Percentiles rank a stretch among this genome's conserved stretches.
phyloP scores from a whole-genome alignment of 2,329 filamentous ascomycete species.

The Myriosclerotinia duriaeana region DNA sequence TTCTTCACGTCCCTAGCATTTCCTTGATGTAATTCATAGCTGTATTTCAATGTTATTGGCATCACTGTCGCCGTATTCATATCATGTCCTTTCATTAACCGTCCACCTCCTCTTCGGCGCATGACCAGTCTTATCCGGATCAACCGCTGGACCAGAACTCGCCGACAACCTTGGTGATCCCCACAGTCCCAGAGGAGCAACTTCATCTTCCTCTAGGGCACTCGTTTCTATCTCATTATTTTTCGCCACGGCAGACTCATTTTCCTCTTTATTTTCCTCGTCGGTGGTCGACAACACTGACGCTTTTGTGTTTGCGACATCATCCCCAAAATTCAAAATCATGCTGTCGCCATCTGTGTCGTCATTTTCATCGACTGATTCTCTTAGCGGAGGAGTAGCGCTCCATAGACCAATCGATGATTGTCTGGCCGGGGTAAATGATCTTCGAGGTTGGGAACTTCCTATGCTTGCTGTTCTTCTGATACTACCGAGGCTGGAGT shows the following conservation, averaged over 20 bases:
- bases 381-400: slow-evolving; percentile 45
- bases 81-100: slow-evolving; percentile 46
- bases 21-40: background rate
- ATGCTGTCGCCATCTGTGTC: slow-evolving; percentile 41
- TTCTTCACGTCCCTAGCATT: background rate
- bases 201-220: slow-evolving; percentile 32
- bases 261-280: slow-evolving; percentile 17
- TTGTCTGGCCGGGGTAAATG: slow-evolving; percentile 33
- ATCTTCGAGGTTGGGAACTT: slow-evolving; percentile 28
- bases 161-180: slow-evolving; percentile 43
- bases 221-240: background rate
- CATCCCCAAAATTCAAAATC: slow-evolving; percentile 51
- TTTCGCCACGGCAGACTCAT: slow-evolving; percentile 2
- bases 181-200: slow-evolving; percentile 46
- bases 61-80: no score
- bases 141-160: slow-evolving; percentile 41
- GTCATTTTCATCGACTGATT: slow-evolving; percentile 49
- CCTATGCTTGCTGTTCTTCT: slow-evolving; percentile 39
- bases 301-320: background rate
- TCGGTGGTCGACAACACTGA: background rate
- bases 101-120: slow-evolving; percentile 54
- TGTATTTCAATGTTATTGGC: no score
- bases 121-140: slow-evolving; percentile 48
- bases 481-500: slow-evolving; percentile 38
- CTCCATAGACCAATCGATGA: slow-evolving; percentile 51